Evolutionary conservation across 352 stramenopile genomes (phyloP).

Genomic region (Phytophthora boehmeriae): DNA sequence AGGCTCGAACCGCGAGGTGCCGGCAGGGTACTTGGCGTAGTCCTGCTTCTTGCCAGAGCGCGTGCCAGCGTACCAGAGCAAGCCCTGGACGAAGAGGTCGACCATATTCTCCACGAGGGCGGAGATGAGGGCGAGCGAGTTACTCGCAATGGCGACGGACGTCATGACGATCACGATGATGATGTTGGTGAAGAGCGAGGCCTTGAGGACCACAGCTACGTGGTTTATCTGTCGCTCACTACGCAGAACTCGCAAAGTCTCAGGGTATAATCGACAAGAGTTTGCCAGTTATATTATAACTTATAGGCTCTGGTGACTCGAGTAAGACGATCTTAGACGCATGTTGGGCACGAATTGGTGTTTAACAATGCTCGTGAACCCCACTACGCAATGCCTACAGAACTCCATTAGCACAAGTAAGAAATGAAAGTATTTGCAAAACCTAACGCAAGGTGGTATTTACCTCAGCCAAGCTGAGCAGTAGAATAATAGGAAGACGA

Average conservation of each 20-base stretch:
- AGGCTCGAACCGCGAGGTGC: conserved; percentile 91
- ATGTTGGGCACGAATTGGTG: too few species aligned
- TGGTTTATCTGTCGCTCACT: conserved; percentile 38
- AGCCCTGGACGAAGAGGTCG: conserved; percentile 91
- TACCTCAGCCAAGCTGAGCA: conserved; percentile 5
- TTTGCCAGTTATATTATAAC: too few species aligned
- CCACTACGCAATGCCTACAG: too few species aligned
- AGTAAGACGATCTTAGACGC: too few species aligned
- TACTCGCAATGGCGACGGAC: conserved; percentile 72
- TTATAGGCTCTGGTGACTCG: background rate
- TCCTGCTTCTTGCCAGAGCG: conserved; percentile 70
- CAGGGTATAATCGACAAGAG: conserved; percentile 6
- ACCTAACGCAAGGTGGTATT: background rate
- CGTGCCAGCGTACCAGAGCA: conserved; percentile 92
- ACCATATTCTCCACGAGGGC: conserved; percentile 92
- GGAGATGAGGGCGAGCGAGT: conserved; percentile 91
- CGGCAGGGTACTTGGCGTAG: conserved; percentile 92
- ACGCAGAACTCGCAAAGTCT: conserved; percentile 11
- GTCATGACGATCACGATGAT: conserved; percentile 73
- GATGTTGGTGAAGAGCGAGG: conserved; percentile 69
- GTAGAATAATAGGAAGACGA: background rate
- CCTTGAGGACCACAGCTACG: conserved; percentile 56
- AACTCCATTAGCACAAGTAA: background rate
- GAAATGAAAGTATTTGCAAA: conserved; percentile 6
- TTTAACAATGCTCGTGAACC: too few species aligned